These are phyloP conservation scores for Aspergillus mulundensis DNA, from an alignment of 495 filamentous ascomycete genomes.

Conservation along the genomic window DNA sequence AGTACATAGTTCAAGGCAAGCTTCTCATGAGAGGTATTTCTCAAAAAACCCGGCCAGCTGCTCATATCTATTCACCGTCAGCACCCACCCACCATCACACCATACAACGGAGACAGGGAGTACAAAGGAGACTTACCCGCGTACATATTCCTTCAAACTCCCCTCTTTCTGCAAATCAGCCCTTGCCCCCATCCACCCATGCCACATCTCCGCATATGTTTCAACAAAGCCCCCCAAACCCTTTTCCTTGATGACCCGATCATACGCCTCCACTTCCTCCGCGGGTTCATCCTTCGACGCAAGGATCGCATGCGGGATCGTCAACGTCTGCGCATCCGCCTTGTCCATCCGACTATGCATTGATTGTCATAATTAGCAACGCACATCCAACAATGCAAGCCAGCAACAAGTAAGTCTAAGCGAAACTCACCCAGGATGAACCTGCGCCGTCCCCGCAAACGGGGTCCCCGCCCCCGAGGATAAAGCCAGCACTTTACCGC, in stretches of 20 bases:
- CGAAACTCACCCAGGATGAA: conserved; percentile 43
- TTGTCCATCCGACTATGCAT: conserved; percentile 30
- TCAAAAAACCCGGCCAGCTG: conserved; percentile 44
- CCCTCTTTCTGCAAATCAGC: conserved; percentile 49
- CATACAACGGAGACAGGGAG: neutral
- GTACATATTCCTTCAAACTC: conserved; percentile 47
- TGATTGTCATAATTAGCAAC: neutral
- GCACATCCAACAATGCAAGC: no score
- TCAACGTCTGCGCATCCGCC: conserved; percentile 41
- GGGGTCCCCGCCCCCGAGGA: conserved; percentile 33
- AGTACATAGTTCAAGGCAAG: no score
- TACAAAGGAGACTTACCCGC: conserved; percentile 37
- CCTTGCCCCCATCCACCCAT: conserved; percentile 62
- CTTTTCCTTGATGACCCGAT: conserved; percentile 33
- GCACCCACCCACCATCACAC: neutral
- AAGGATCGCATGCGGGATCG: conserved; percentile 51
- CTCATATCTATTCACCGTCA: conserved; percentile 25
- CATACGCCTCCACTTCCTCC: conserved; percentile 37
- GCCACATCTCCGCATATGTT: conserved; percentile 49
- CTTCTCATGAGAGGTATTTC: conserved; percentile 29
- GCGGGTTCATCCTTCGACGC: conserved; percentile 51
- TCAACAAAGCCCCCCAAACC: conserved; percentile 42
- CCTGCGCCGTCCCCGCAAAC: conserved; percentile 47
- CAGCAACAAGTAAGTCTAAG: neutral
- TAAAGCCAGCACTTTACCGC: conserved; percentile 47